Evolutionary conservation across 1,139 yeast species (phyloP).

Genomic region (Zygoascus meyerae): DNA sequence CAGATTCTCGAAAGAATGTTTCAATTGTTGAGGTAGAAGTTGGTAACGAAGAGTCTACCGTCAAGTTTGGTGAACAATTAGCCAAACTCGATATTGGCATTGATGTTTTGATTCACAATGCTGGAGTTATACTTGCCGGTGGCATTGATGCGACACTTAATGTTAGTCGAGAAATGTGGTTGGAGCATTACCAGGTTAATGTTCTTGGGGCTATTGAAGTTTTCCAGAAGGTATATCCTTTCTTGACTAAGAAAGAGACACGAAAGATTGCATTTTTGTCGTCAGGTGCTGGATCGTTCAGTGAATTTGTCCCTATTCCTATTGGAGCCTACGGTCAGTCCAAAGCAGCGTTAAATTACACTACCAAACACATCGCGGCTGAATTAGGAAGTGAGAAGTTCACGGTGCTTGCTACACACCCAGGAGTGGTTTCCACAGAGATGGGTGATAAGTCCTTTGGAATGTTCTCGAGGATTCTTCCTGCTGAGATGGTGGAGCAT

Average conservation of each 20-base stretch:
- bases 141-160: conserved; percentile 14
- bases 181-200: conserved; percentile 29
- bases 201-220: conserved; percentile 34
- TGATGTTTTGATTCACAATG: conserved; percentile 50
- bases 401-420: conserved; percentile 29
- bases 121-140: conserved; percentile 33
- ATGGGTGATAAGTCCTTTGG: conserved; percentile 18
- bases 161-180: conserved; percentile 29
- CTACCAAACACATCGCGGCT: conserved; percentile 23
- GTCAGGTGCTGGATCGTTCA: conserved; percentile 27
- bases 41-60: conserved; percentile 19
- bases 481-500: conserved; percentile 7
- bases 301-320: conserved; percentile 22
- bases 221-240: conserved; percentile 19
- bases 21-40: conserved; percentile 25
- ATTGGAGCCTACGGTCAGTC: conserved; percentile 20
- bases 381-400: conserved; percentile 27
- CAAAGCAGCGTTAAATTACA: conserved; percentile 35
- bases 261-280: conserved; percentile 26
- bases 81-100: conserved; percentile 23
- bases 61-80: conserved; percentile 23
- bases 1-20: conserved; percentile 23
- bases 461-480: conserved; percentile 7
- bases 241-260: conserved; percentile 20
- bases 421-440: conserved; percentile 34